A percentile compares a stretch with the other conserved stretches of the same genome.
Evolutionary conservation across 306 rosid genomes (phyloP).

Genomic region (Lathyrus aphaca): DNA sequence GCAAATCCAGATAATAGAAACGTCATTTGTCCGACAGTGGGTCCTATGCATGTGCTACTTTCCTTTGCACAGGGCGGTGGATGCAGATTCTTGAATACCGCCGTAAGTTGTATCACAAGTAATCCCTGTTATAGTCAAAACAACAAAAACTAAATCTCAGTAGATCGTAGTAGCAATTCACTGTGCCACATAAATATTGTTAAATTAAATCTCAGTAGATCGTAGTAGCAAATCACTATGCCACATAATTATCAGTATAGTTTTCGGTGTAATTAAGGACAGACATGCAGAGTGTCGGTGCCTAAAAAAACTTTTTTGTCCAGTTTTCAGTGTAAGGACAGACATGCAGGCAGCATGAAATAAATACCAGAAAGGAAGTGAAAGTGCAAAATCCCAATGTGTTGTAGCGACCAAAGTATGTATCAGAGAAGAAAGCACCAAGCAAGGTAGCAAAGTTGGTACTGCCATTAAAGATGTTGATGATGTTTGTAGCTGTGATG

Average conservation of each 20-base stretch:
- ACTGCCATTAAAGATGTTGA: slow-evolving; percentile 75
- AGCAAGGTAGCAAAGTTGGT: slow-evolving; percentile 74
- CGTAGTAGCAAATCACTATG: too few species aligned
- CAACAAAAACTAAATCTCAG: neutral
- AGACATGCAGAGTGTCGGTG: too few species aligned
- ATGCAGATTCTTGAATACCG: slow-evolving; percentile 67
- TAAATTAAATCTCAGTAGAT: too few species aligned
- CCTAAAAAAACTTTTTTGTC: too few species aligned
- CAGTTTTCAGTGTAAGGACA: too few species aligned
- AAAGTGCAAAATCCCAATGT: slow-evolving; percentile 63
- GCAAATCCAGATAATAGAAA: slow-evolving; percentile 64
- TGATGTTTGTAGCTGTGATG: slow-evolving; percentile 65
- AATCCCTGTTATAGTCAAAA: slow-evolving; percentile 53
- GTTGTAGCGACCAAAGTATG: slow-evolving; percentile 79
- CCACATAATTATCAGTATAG: too few species aligned
- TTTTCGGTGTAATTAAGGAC: too few species aligned
- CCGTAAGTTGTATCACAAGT: slow-evolving; percentile 71
- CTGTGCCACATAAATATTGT: too few species aligned
- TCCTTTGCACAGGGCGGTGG: slow-evolving; percentile 64
- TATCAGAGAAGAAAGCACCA: slow-evolving; percentile 79
- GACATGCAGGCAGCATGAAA: neutral
- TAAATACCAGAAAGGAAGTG: slow-evolving; percentile 72
- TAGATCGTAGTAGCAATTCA: neutral
- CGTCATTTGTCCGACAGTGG: slow-evolving; percentile 68
- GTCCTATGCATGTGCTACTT: slow-evolving; percentile 56